phyloP scores from a whole-genome alignment of 129 eudicot species.

The Sambucus nigra region DNA sequence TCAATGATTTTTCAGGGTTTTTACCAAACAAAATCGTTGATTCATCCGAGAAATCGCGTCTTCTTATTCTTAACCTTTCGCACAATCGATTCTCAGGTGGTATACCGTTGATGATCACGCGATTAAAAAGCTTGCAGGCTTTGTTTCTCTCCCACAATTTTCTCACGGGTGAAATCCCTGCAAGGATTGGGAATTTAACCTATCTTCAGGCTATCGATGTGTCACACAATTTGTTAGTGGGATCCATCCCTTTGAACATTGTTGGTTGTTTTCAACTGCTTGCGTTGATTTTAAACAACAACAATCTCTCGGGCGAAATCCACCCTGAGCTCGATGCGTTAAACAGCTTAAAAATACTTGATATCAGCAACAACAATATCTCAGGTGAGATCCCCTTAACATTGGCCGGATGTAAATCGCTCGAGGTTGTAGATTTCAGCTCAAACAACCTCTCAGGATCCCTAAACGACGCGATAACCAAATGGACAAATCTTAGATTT shows the following conservation, averaged over 20 bases:
- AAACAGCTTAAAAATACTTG: conserved; percentile 81
- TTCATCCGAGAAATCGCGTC: conserved; percentile 56
- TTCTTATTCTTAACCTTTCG: conserved; percentile 69
- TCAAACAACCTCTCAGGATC: conserved; percentile 79
- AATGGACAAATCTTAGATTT: conserved; percentile 83
- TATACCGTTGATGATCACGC: conserved; percentile 59
- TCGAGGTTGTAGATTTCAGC: conserved; percentile 93
- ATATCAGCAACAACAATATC: conserved; percentile 77
- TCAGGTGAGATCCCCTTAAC: conserved; percentile 94
- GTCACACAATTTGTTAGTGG: conserved; percentile 64
- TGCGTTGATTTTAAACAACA: conserved; percentile 65
- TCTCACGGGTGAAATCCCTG: conserved; percentile 80
- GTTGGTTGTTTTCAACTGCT: conserved; percentile 92
- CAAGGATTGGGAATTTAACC: conserved; percentile 82
- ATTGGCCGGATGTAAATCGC: conserved; percentile 84
- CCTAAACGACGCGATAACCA: conserved; percentile 69
- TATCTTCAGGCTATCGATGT: conserved; percentile 93
- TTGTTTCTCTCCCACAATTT: conserved; percentile 72
- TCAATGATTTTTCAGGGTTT: conserved; percentile 53
- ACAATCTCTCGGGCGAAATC: conserved; percentile 85
- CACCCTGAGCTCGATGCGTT: conserved; percentile 96
- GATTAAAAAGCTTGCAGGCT: conserved; percentile 79
- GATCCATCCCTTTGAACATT: conserved; percentile 74
- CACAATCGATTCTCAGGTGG: conserved; percentile 73
- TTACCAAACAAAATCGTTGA: conserved; percentile 54